Conservation (phyloP, 2,329 filamentous ascomycete species). For the Colletotrichum falcatum region DNA sequence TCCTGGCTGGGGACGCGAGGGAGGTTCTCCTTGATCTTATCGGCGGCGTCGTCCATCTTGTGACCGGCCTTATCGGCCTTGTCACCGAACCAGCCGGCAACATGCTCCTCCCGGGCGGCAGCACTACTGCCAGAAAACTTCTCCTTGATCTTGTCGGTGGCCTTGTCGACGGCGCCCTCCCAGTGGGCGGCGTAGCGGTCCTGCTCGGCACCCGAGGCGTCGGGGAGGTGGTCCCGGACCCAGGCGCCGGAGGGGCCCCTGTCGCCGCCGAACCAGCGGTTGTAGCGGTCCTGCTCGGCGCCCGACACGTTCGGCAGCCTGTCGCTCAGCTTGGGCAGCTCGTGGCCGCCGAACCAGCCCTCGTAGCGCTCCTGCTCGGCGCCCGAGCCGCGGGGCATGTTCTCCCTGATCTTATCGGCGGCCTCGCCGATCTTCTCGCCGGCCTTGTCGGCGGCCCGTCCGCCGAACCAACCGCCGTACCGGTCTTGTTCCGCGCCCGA, state of each 20-base stretch:
- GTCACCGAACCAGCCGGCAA: slow-evolving; percentile 38
- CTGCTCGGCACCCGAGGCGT: slow-evolving; percentile 41
- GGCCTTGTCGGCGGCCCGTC: slow-evolving; percentile 23
- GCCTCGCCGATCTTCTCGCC: background rate
- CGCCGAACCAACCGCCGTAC: slow-evolving; percentile 39
- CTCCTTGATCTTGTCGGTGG: slow-evolving; percentile 27
- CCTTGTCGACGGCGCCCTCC: slow-evolving; percentile 23
- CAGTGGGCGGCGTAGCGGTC: slow-evolving; percentile 41
- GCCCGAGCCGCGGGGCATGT: slow-evolving; percentile 8
- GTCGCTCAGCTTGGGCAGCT: slow-evolving; percentile 27
- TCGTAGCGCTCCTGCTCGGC: slow-evolving; percentile 32
- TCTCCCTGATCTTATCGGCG: slow-evolving; percentile 25
- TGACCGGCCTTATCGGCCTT: slow-evolving; percentile 22
- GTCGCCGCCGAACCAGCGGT: slow-evolving; percentile 41
- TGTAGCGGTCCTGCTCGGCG: slow-evolving; percentile 42
- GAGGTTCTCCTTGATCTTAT: slow-evolving; percentile 26
- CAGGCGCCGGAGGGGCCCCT: slow-evolving; percentile 22
- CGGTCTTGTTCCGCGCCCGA: slow-evolving; percentile 43
- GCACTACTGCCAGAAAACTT: slow-evolving; percentile 28
- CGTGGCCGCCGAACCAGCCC: slow-evolving; percentile 43
- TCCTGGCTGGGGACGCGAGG: slow-evolving; percentile 20
- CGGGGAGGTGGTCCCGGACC: slow-evolving; percentile 28
- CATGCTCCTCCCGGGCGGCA: slow-evolving; percentile 42
- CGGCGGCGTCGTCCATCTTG: slow-evolving; percentile 13
- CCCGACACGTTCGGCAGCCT: slow-evolving; percentile 34